Conservation (phyloP, 2,329 filamentous ascomycete species). For the Rhytidhysteron rufulum region DNA sequence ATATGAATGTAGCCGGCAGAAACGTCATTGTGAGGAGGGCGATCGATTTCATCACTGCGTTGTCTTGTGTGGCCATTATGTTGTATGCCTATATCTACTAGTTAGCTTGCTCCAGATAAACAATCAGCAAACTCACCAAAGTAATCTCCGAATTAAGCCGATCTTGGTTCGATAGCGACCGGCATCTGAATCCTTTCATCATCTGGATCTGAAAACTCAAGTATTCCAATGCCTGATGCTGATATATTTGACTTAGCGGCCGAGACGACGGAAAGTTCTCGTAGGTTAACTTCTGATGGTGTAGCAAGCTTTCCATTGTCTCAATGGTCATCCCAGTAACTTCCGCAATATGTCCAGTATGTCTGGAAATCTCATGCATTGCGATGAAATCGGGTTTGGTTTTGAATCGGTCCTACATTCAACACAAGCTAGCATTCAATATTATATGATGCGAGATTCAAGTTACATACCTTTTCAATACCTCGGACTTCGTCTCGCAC, state of each 20-base stretch:
- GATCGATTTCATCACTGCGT: not conserved
- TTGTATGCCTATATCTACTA: not conserved
- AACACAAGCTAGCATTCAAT: not conserved
- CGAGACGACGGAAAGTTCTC: not conserved
- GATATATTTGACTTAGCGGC: not conserved
- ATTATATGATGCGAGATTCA: not conserved
- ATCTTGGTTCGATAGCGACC: not conserved
- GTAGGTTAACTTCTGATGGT: not conserved
- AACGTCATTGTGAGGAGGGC: not conserved
- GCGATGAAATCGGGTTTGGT: not conserved
- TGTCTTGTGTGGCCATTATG: not conserved
- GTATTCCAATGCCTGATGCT: not conserved
- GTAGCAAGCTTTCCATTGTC: not conserved
- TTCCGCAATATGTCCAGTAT: not conserved
- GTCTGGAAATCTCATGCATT: not conserved
- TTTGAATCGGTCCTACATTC: not conserved
- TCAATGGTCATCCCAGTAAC: not conserved
- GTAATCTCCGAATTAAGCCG: not conserved
- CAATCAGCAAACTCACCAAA: not conserved
- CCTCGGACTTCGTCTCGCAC: not conserved
- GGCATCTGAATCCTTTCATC: not conserved
- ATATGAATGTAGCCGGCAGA: not conserved
- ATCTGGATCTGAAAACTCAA: constrained; percentile 1
- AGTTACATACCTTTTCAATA: not conserved
- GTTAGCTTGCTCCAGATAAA: not conserved